Base-by-base conservation (phyloP, 129 eudicot genomes). In the Flaveria robusta region DNA sequence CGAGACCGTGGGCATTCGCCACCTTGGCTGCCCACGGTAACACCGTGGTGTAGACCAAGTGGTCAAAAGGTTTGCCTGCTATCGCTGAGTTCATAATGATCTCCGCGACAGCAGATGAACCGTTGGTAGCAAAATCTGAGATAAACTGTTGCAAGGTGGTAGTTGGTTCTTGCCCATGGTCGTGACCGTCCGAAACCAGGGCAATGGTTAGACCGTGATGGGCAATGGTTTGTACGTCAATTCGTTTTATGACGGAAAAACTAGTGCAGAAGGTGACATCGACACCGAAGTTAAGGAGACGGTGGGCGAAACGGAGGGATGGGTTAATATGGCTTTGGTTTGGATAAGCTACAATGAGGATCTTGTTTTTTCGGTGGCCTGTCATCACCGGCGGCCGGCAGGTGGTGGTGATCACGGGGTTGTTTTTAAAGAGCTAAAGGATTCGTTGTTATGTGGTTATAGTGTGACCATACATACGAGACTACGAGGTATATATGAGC, bases 251-350 rank as follows among this genome's bases (percentile, higher is more conserved):
- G 42, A 43, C 77, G 45, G 70, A 59, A 46, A 59, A 41, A 45
- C 70, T 74, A 42, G 58, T 74, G 78, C 24, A 59, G 4, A 75
- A 75, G 34, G 89, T 85, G 77, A 82, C 89, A 1, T 71, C 63
- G 9, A 82, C 52, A 7, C 89, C 82, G 34, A 82, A 10, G 7
- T 72, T 41, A 39, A 66, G 4, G 11, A 85, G 82, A 7, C 71
- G 37, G 60, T 59, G 75, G 64, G 86, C 79, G 8, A 85, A 78
- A 8, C 70, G 89, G 66, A 82, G 73, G 65, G 89, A 14, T 11
- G 89, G 89, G 56, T 85, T 85, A 72, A 85, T 75, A 26, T 79
- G 86, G 79, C 82, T 83, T 22, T 81, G 88, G 5, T 71, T 80
- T 16, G 83, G 41, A 31, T 81, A 81, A 10, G 84, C 71, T 3